Evolutionary conservation across 257 asterid species (phyloP).

Genomic region (Fraxinus pennsylvanica): DNA sequence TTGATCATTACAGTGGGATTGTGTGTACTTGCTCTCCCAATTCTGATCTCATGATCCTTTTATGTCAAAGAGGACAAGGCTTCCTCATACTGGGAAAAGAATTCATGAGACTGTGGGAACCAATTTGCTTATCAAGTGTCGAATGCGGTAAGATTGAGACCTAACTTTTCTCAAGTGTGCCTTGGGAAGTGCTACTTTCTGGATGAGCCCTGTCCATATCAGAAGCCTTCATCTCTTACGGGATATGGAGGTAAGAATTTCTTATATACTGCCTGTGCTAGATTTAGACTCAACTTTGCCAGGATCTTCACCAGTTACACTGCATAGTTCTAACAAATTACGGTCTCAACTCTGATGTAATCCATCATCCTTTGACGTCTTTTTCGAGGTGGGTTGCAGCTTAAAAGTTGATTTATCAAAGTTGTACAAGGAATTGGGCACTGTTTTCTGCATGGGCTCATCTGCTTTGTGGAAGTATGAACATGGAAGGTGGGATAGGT

Average conservation of each 20-base stretch:
- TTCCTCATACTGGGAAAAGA: slow-evolving; percentile 12
- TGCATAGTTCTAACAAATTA: slow-evolving; percentile 6
- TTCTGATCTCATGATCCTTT: slow-evolving; percentile 19
- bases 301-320: slow-evolving; percentile 22
- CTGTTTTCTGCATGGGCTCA: slow-evolving; percentile 1
- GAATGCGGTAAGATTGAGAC: slow-evolving; percentile 15
- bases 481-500: neutral
- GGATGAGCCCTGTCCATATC: slow-evolving; percentile 8
- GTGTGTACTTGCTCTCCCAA: slow-evolving; percentile 5
- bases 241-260: slow-evolving; percentile 15
- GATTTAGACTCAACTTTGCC: slow-evolving; percentile 14
- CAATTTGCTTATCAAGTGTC: slow-evolving; percentile 2
- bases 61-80: slow-evolving; percentile 12
- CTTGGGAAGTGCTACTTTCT: slow-evolving; percentile 21
- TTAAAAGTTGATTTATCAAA: slow-evolving; percentile 9
- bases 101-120: slow-evolving; percentile 2
- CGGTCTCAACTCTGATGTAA: slow-evolving; percentile 2
- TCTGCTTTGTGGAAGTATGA: neutral
- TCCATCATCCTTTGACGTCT: neutral
- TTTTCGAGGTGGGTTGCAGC: slow-evolving; percentile 9
- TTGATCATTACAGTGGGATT: slow-evolving; percentile 13
- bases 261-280: slow-evolving; percentile 13
- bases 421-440: slow-evolving; percentile 11
- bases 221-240: neutral
- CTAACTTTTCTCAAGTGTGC: slow-evolving; percentile 14